These are phyloP conservation scores for Colletotrichum noveboracense DNA, from an alignment of 2,329 filamentous ascomycete species.

Conservation along the genomic window DNA sequence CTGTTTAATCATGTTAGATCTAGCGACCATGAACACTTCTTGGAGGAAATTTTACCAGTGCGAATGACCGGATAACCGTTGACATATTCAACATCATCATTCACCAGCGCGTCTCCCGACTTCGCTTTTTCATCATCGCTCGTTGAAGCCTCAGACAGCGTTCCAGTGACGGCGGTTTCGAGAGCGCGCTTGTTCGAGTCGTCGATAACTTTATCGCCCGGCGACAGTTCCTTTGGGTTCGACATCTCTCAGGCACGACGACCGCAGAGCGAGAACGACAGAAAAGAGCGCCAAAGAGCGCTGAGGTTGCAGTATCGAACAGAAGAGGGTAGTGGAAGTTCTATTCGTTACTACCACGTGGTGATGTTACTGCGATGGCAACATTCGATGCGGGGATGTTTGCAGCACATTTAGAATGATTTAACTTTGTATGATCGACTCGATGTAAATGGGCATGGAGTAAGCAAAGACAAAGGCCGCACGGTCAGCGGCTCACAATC, in stretches of 20 bases:
- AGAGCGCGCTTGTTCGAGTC: background rate
- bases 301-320: background rate
- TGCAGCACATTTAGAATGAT: background rate
- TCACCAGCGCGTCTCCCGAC: background rate
- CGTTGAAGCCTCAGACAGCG: background rate
- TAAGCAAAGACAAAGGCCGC: background rate
- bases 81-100: background rate
- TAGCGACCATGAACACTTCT: accelerated
- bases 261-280: background rate
- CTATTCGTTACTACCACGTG: background rate
- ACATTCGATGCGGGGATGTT: background rate
- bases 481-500: background rate
- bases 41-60: background rate
- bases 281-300: background rate
- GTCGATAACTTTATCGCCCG: background rate
- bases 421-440: background rate
- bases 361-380: background rate
- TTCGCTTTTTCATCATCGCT: background rate
- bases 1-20: background rate
- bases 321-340: background rate
- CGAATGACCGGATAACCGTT: slow-evolving; percentile 17
- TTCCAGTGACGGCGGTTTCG: background rate
- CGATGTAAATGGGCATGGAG: background rate
- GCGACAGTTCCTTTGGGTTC: background rate
- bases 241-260: background rate